A percentile compares a stretch with the other conserved stretches of the same genome.
These are phyloP conservation scores for Carpinus viminea DNA, from an alignment of 306 rosid species.

Conservation along the genomic window DNA sequence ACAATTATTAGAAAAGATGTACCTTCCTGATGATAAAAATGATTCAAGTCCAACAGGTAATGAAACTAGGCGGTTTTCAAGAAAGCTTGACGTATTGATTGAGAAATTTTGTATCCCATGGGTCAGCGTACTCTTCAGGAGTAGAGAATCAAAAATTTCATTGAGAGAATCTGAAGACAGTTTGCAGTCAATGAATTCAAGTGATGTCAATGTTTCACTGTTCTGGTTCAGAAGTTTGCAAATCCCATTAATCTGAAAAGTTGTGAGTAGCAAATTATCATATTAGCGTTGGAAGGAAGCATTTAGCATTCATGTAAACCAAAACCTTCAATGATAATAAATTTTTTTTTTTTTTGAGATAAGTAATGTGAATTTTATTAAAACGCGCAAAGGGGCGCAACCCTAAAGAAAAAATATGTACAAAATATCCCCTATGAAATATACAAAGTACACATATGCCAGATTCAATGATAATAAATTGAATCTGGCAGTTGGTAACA, in stretches of 20 bases:
- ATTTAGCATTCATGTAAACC: constrained; percentile 21
- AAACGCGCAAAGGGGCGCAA: too few relatives aligned
- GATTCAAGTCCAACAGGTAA: constrained; percentile 67
- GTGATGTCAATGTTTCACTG: constrained; percentile 62
- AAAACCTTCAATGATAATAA: constrained; percentile 12
- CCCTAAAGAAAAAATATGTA: too few relatives aligned
- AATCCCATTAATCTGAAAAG: constrained; percentile 68
- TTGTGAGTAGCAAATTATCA: constrained; percentile 36
- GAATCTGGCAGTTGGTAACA: constrained; percentile 11
- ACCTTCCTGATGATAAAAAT: constrained; percentile 87
- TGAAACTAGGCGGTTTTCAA: constrained; percentile 41
- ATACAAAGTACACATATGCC: too few relatives aligned
- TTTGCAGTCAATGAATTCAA: constrained; percentile 76
- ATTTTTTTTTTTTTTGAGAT: too few relatives aligned
- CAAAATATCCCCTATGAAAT: too few relatives aligned
- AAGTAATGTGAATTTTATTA: too few relatives aligned
- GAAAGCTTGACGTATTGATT: constrained; percentile 51
- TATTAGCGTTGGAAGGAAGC: constrained; percentile 25
- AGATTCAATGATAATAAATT: constrained; percentile 14
- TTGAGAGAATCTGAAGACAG: constrained; percentile 54
- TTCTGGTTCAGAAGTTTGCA: constrained; percentile 79
- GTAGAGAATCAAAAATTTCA: constrained; percentile 58
- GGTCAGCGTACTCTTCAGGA: constrained; percentile 39
- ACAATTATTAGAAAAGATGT: background rate
- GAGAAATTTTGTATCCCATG: constrained; percentile 74